Conservation (phyloP, 2,329 filamentous ascomycete species). For the Trichoderma pleuroti region DNA sequence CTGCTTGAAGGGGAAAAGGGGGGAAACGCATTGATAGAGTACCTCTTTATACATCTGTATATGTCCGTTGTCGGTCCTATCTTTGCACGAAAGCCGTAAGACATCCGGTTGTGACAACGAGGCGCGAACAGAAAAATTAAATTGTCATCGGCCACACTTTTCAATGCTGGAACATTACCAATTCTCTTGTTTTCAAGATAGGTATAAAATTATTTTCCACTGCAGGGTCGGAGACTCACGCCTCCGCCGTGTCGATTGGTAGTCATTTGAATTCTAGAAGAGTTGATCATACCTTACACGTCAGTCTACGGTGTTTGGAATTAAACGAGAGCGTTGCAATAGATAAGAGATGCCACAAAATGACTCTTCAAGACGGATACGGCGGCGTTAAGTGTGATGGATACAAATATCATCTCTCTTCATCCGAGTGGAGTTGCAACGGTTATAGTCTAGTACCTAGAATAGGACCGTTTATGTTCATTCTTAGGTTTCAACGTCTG, state of each 20-base stretch:
- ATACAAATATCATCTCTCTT: not conserved
- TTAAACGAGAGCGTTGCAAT: too few species aligned
- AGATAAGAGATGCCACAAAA: not conserved
- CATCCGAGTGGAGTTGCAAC: not conserved
- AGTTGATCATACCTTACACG: not conserved
- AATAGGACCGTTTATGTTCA: not conserved
- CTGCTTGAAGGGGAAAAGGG: rapidly evolving
- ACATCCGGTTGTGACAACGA: not conserved
- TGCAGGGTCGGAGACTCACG: not conserved
- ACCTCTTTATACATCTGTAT: not conserved
- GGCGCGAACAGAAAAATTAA: not conserved
- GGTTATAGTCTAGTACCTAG: not conserved
- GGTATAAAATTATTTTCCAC: not conserved
- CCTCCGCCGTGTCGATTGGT: not conserved
- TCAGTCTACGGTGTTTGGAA: too few species aligned
- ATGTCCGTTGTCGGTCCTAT: not conserved
- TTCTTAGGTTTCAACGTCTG: not conserved
- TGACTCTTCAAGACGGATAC: not conserved
- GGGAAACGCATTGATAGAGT: not conserved
- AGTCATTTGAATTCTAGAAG: not conserved
- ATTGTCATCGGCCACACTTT: rapidly evolving
- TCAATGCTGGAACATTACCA: rapidly evolving
- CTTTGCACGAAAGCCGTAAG: not conserved
- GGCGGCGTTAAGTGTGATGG: not conserved
- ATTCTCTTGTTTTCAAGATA: not conserved